Percentiles rank a stretch among this genome's conserved stretches.
phyloP scores from a whole-genome alignment of 176 grass and related monocot species.

The Thalia dealbata region DNA sequence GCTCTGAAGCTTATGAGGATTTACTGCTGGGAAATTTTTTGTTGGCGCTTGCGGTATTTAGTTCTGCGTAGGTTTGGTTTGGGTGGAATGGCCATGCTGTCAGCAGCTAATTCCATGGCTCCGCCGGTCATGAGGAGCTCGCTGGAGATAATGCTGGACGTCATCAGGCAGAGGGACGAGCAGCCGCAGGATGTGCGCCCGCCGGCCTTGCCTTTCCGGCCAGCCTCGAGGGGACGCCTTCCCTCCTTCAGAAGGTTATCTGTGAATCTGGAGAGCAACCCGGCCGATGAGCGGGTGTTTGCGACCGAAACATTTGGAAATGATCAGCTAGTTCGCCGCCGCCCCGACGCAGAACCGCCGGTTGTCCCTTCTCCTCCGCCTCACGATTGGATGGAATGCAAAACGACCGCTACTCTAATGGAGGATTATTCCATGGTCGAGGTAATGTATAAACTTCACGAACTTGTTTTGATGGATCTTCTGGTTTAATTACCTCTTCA shows the following conservation, averaged over 20 bases:
- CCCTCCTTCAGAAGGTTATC: slow-evolving; percentile 49
- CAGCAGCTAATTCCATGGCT: slow-evolving; percentile 20
- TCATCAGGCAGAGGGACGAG: slow-evolving; percentile 60
- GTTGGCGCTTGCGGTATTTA: not conserved
- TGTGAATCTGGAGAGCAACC: slow-evolving; percentile 21
- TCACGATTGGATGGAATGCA: not conserved
- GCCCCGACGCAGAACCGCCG: not conserved
- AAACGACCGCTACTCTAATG: no score
- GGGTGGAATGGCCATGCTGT: not conserved
- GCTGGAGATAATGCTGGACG: slow-evolving; percentile 87
- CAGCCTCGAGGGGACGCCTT: slow-evolving; percentile 57
- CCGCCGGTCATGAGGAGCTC: slow-evolving; percentile 47
- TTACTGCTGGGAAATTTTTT: not conserved
- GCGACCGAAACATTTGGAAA: no score
- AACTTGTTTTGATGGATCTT: not conserved
- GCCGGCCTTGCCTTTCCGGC: slow-evolving; percentile 75
- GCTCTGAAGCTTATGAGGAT: not conserved
- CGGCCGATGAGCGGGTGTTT: no score
- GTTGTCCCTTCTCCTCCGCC: not conserved
- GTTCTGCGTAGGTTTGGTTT: not conserved
- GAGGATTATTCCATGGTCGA: not conserved
- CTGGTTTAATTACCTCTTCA: no score
- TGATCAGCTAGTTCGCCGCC: not conserved
- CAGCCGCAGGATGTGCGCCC: slow-evolving; percentile 60
- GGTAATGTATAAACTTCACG: no score